These are phyloP conservation scores for Alternaria rosae DNA, from an alignment of 2,329 filamentous ascomycete species.

Conservation along the genomic window DNA sequence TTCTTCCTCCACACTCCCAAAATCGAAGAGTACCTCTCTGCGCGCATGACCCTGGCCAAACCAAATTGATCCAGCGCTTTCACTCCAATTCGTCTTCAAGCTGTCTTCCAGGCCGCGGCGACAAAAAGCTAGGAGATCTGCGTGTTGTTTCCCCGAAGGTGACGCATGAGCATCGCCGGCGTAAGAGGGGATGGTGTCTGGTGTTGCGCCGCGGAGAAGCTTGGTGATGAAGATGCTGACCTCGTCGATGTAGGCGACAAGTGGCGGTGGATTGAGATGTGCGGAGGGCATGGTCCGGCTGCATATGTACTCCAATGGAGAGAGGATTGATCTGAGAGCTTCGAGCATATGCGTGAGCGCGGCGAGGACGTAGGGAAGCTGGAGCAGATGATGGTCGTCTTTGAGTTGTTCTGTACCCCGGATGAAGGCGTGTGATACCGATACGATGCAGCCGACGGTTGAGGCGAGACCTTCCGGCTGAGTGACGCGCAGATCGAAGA, in stretches of 20 bases:
- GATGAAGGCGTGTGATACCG: conserved; percentile 50
- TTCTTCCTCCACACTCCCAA: conserved; percentile 41
- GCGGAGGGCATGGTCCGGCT: conserved; percentile 30
- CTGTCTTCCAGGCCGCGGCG: conserved; percentile 54
- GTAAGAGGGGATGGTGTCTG: conserved; percentile 24
- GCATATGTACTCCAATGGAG: conserved; percentile 58
- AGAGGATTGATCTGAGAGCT: conserved; percentile 51
- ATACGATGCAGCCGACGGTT: conserved; percentile 46
- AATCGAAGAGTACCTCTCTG: conserved; percentile 54
- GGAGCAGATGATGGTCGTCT: conserved; percentile 43
- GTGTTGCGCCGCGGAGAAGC: conserved; percentile 33
- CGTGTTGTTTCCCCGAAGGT: neutral
- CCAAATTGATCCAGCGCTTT: conserved; percentile 49
- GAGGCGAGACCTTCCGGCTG: conserved; percentile 50
- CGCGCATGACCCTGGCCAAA: conserved; percentile 55
- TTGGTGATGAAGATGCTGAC: conserved; percentile 47
- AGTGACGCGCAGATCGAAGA: conserved; percentile 56
- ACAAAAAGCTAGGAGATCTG: conserved; percentile 35
- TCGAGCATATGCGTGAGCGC: conserved; percentile 52
- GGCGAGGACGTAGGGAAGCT: conserved; percentile 50
- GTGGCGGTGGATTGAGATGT: conserved; percentile 25
- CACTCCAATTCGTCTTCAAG: conserved; percentile 57
- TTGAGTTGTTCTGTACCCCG: conserved; percentile 49
- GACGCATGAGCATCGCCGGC: conserved; percentile 15
- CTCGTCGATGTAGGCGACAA: conserved; percentile 50